phyloP scores from a whole-genome alignment of 177 flowering plant species.

The Tripterygium wilfordii region DNA sequence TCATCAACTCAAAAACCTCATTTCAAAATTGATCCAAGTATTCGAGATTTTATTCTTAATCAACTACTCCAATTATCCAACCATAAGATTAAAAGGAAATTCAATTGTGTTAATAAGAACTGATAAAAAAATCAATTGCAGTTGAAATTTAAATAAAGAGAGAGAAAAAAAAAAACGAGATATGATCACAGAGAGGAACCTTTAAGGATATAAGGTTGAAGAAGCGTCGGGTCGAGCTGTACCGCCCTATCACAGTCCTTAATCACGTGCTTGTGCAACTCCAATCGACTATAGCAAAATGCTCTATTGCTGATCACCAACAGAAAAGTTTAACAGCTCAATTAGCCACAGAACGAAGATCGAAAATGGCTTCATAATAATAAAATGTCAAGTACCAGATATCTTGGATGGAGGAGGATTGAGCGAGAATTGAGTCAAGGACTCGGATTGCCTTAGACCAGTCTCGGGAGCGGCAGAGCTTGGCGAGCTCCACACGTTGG shows the following conservation, averaged over 20 bases:
- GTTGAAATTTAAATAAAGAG: background rate
- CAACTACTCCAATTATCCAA: no score
- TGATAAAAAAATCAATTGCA: background rate
- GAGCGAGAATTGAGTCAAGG: conserved; percentile 82
- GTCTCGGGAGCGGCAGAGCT: conserved; percentile 58
- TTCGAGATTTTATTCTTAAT: no score
- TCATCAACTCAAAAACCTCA: no score
- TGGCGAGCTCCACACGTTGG: conserved; percentile 70
- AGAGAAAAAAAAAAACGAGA: background rate
- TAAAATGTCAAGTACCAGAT: conserved; percentile 47
- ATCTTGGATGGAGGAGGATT: conserved; percentile 72
- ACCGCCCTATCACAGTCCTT: conserved; percentile 91
- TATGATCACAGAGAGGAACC: conserved; percentile 25
- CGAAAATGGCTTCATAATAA: background rate
- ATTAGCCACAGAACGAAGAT: conserved; percentile 1
- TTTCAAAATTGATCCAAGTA: no score
- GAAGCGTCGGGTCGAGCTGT: conserved; percentile 61
- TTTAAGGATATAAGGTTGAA: conserved; percentile 87
- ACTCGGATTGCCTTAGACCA: conserved; percentile 98
- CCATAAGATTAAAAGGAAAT: no score
- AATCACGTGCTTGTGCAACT: conserved; percentile 86
- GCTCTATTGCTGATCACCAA: conserved; percentile 77
- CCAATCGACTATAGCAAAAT: conserved; percentile 90
- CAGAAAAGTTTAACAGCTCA: background rate
- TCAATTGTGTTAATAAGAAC: no score